phyloP scores from a whole-genome alignment of 352 stramenopile species.

The Globisporangium carolinianum region DNA sequence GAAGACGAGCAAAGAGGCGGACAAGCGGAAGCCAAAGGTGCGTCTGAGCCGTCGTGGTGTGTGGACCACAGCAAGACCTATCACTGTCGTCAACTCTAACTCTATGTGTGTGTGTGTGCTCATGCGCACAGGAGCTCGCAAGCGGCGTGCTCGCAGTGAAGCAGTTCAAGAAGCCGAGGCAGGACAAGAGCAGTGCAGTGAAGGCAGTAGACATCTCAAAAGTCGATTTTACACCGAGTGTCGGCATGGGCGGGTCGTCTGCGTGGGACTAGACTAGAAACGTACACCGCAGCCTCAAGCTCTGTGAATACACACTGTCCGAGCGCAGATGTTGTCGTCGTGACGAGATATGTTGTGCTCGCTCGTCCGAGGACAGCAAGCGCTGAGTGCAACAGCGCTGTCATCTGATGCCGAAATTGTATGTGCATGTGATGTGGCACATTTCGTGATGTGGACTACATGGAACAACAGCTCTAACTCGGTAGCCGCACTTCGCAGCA shows the following conservation, averaged over 20 bases:
- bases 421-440: no score
- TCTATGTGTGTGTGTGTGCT: neutral
- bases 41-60: neutral
- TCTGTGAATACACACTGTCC: no score
- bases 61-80: neutral
- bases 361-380: no score
- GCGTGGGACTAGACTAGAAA: slow-evolving; percentile 40
- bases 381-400: no score
- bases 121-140: slow-evolving; percentile 33
- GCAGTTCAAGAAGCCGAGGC: slow-evolving; percentile 68
- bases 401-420: no score
- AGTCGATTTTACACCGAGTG: slow-evolving; percentile 53
- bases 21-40: slow-evolving; percentile 37
- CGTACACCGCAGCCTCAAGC: neutral
- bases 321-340: no score
- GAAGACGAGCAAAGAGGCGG: slow-evolving; percentile 11
- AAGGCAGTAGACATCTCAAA: slow-evolving; percentile 39
- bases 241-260: slow-evolving; percentile 62
- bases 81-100: no score
- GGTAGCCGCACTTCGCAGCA: no score
- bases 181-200: slow-evolving; percentile 17
- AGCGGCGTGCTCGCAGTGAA: slow-evolving; percentile 74
- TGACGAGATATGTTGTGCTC: no score
- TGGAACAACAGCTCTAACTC: no score
- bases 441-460: no score